Evolutionary conservation across 495 filamentous ascomycete genomes (phyloP).

Genomic region (Tuber melanosporum): DNA sequence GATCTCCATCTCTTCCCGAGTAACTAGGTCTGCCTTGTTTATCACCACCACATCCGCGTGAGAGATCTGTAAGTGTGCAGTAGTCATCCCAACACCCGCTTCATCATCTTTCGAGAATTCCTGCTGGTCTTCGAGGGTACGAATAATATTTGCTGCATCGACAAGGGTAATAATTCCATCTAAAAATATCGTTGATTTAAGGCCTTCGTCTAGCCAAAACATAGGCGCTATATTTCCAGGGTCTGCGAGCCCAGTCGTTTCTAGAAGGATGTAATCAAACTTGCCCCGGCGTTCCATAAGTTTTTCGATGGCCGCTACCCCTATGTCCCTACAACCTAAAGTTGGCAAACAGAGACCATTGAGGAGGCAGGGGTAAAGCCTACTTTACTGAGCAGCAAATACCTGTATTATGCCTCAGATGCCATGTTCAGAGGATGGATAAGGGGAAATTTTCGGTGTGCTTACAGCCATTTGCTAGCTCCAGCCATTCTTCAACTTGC

Average conservation of each 20-base stretch:
- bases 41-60: conserved; percentile 94
- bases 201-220: conserved; percentile 94
- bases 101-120: conserved; percentile 51
- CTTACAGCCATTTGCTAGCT: conserved; percentile 83
- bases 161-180: conserved; percentile 95
- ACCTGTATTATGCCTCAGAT: conserved; percentile 13
- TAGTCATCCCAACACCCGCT: conserved; percentile 64
- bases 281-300: conserved; percentile 90
- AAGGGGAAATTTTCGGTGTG: not conserved
- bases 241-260: conserved; percentile 92
- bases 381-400: conserved; percentile 98
- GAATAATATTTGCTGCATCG: conserved; percentile 85
- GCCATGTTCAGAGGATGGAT: not conserved
- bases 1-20: conserved; percentile 55
- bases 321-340: conserved; percentile 59
- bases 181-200: conserved; percentile 88
- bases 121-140: conserved; percentile 68
- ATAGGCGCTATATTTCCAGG: conserved; percentile 91
- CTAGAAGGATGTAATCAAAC: conserved; percentile 97
- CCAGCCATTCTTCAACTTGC: conserved; percentile 88
- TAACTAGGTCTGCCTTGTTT: conserved; percentile 92
- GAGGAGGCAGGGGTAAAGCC: conserved; percentile 9
- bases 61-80: conserved; percentile 90
- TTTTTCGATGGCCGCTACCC: conserved; percentile 87
- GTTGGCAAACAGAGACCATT: conserved; percentile 6